Conservation (phyloP, 2,329 filamentous ascomycete species). For the Sphaerostilbella broomeana region DNA sequence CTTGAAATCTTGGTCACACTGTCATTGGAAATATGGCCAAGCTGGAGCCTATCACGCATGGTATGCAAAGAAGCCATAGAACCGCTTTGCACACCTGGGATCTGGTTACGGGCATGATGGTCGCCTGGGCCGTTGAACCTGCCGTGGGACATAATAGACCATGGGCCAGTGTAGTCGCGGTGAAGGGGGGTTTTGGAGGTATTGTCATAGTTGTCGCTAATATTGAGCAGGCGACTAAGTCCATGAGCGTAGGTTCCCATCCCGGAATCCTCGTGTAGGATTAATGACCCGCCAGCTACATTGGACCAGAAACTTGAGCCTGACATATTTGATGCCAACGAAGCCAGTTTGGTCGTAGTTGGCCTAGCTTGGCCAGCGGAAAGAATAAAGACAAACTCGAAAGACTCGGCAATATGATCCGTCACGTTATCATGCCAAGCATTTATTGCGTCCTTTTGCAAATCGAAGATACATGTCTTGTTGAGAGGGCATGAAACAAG, state of each 20-base stretch:
- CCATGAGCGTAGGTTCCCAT: slow-evolving; percentile 49
- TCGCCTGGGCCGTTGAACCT: slow-evolving; percentile 48
- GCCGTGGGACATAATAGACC: slow-evolving; percentile 46
- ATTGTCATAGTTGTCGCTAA: slow-evolving; percentile 52
- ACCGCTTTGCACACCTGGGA: slow-evolving; percentile 41
- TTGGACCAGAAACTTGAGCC: slow-evolving; percentile 48
- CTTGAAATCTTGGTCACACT: slow-evolving; percentile 40
- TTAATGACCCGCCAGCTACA: slow-evolving; percentile 44
- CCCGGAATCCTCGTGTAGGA: slow-evolving; percentile 46
- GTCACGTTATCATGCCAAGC: slow-evolving; percentile 47
- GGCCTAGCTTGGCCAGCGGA: slow-evolving; percentile 50
- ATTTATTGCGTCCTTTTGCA: slow-evolving; percentile 42
- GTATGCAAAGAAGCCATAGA: slow-evolving; percentile 47
- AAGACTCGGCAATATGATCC: slow-evolving; percentile 39
- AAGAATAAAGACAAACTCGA: slow-evolving; percentile 47
- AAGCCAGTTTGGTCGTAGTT: slow-evolving; percentile 46
- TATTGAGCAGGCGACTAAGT: slow-evolving; percentile 43
- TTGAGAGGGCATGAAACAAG: slow-evolving; percentile 38
- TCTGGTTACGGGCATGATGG: slow-evolving; percentile 46
- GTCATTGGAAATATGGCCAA: slow-evolving; percentile 39
- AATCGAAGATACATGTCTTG: slow-evolving; percentile 38
- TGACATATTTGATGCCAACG: slow-evolving; percentile 47
- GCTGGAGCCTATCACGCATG: slow-evolving; percentile 46
- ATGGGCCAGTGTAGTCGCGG: slow-evolving; percentile 45
- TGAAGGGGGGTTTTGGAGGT: slow-evolving; percentile 40